A percentile compares a stretch with the other conserved stretches of the same genome.
Conservation (phyloP, 257 asterid genomes). For the Coffea eugenioides region DNA sequence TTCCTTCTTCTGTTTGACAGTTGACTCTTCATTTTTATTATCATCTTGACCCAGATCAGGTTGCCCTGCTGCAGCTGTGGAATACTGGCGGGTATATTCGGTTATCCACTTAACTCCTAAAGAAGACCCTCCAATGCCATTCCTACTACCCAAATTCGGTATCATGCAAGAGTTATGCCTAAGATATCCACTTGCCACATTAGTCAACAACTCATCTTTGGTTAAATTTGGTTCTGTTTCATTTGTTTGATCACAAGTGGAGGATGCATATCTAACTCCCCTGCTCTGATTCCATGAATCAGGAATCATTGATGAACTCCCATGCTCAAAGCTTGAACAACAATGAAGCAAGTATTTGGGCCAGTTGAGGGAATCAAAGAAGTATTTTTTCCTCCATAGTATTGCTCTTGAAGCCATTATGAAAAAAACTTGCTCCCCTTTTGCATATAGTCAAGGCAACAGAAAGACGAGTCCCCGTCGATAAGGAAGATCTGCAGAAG, state of each 20-base stretch:
- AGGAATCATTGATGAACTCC: constrained; percentile 31
- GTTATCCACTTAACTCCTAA: constrained; percentile 50
- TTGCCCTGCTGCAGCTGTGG: constrained; percentile 68
- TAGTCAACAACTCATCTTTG: constrained; percentile 25
- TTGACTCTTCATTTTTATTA: constrained; percentile 56
- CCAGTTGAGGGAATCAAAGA: constrained; percentile 47
- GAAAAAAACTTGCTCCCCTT: constrained; percentile 14
- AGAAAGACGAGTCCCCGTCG: constrained; percentile 5
- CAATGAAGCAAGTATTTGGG: constrained; percentile 37
- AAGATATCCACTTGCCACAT: constrained; percentile 25
- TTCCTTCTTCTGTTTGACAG: constrained; percentile 69
- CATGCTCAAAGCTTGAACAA: constrained; percentile 45
- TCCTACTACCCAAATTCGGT: constrained; percentile 31
- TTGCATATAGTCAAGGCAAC: constrained; percentile 33
- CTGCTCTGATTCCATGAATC: constrained; percentile 41
- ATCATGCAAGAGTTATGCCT: constrained; percentile 28
- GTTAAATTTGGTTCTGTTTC: constrained; percentile 31
- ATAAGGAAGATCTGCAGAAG: not conserved
- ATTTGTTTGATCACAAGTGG: constrained; percentile 28
- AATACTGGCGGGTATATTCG: constrained; percentile 45
- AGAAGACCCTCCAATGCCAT: constrained; percentile 38
- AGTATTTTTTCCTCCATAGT: constrained; percentile 49
- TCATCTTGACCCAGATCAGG: constrained; percentile 47
- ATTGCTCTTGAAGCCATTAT: constrained; percentile 85
- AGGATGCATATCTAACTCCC: constrained; percentile 35